These are phyloP conservation scores for Pichia ethanolica DNA, from an alignment of 805 yeast genomes.

Conservation along the genomic window DNA sequence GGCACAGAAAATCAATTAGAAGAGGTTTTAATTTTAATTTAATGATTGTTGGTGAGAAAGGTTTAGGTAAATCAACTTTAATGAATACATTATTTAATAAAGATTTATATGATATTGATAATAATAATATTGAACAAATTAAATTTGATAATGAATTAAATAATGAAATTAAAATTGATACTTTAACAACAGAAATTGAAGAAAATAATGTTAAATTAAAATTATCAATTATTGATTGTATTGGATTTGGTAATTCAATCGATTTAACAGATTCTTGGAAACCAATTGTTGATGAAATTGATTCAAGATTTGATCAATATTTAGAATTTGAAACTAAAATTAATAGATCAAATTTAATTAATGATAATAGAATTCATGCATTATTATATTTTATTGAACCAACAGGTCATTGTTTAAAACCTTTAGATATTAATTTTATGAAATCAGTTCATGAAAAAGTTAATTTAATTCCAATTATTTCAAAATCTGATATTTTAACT, in stretches of 20 bases:
- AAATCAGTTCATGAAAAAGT: constrained; percentile 83
- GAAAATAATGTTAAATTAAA: constrained; percentile 89
- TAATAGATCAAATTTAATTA: constrained; percentile 54
- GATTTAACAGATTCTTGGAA: constrained; percentile 78
- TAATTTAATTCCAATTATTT: constrained; percentile 88
- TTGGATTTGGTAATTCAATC: constrained; percentile 89
- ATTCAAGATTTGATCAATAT: constrained; percentile 76
- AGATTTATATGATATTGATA: constrained; percentile 40
- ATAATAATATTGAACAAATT: background rate
- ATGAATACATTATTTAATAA: constrained; percentile 82
- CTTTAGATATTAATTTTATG: constrained; percentile 86
- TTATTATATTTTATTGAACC: constrained; percentile 93
- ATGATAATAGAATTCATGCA: constrained; percentile 88
- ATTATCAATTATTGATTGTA: constrained; percentile 79
- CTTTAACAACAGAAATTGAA: constrained; percentile 66
- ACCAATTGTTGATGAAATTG: constrained; percentile 86
- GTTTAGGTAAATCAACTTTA: constrained; percentile 89
- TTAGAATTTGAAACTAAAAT: constrained; percentile 85
- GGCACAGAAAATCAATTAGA: constrained; percentile 91
- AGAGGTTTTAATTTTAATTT: constrained; percentile 85
- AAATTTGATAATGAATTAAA: constrained; percentile 25
- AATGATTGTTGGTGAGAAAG: constrained; percentile 86
- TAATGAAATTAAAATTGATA: constrained; percentile 45
- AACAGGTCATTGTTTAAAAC: constrained; percentile 86
- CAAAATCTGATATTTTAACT: constrained; percentile 89